Conservation (phyloP, 2,329 filamentous ascomycete species). For the Arachnomyces sp. region DNA sequence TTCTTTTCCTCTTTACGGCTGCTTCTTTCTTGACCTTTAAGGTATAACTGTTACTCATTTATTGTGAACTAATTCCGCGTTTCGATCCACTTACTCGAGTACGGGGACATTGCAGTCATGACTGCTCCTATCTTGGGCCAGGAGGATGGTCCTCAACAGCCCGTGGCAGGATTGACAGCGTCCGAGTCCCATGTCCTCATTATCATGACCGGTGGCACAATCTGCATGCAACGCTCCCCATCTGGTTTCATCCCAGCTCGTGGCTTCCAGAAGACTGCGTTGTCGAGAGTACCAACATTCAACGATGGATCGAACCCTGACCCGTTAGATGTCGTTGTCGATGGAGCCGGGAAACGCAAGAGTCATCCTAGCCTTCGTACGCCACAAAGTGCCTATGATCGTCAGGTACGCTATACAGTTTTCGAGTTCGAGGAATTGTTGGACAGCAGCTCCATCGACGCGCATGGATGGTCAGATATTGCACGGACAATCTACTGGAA, state of each 20-base stretch:
- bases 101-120: too few species aligned
- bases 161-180: constrained; percentile 20
- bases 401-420: constrained; percentile 74
- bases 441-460: constrained; percentile 84
- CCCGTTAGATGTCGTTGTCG: constrained; percentile 49
- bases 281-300: constrained; percentile 76
- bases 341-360: constrained; percentile 41
- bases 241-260: constrained; percentile 73
- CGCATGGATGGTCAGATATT: constrained; percentile 78
- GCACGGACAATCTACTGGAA: constrained; percentile 72
- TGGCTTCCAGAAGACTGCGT: constrained; percentile 73
- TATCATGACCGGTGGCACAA: constrained; percentile 75
- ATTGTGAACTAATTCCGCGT: too few species aligned
- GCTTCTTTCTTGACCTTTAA: too few species aligned
- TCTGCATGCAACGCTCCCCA: constrained; percentile 80
- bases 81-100: too few species aligned
- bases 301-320: constrained; percentile 63
- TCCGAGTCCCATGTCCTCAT: constrained; percentile 75
- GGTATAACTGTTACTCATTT: too few species aligned
- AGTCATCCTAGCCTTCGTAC: constrained; percentile 66
- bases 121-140: too few species aligned
- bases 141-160: not conserved
- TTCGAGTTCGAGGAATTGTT: constrained; percentile 78
- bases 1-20: too few species aligned
- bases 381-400: constrained; percentile 69